These are phyloP conservation scores for Coffea canephora DNA, from an alignment of 257 asterid genomes.

Conservation along the genomic window DNA sequence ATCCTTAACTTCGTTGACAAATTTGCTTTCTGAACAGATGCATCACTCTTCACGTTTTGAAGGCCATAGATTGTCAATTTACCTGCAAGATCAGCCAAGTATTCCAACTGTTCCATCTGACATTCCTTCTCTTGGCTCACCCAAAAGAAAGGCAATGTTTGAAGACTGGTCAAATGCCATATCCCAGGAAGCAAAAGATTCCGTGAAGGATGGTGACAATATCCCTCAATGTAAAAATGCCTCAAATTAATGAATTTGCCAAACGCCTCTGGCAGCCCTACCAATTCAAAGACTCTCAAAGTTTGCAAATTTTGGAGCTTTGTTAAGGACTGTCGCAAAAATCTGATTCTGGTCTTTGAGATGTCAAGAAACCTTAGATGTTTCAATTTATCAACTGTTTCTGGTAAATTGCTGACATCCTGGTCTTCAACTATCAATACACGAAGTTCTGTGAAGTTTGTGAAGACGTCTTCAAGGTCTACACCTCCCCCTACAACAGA, in stretches of 20 bases:
- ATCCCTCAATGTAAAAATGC: no score
- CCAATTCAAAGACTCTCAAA: neutral
- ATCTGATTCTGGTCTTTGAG: neutral
- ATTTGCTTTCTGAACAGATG: slow-evolving; percentile 18
- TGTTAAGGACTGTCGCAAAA: slow-evolving; percentile 8
- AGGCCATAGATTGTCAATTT: slow-evolving; percentile 18
- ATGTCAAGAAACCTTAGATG: slow-evolving; percentile 16
- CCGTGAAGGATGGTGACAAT: neutral
- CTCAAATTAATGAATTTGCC: slow-evolving; percentile 18
- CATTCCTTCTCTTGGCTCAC: slow-evolving; percentile 5
- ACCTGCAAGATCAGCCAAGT: slow-evolving; percentile 20
- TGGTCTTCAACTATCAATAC: neutral
- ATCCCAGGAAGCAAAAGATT: slow-evolving; percentile 17
- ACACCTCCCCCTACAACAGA: no score
- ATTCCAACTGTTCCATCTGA: slow-evolving; percentile 18
- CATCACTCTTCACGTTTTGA: slow-evolving; percentile 3
- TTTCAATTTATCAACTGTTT: slow-evolving; percentile 3
- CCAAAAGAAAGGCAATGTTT: slow-evolving; percentile 18
- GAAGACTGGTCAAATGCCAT: slow-evolving; percentile 17
- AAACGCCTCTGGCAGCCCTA: slow-evolving; percentile 2
- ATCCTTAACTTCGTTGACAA: slow-evolving; percentile 7
- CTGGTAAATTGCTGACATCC: neutral
- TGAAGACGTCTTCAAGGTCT: no score
- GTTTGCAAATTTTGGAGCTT: slow-evolving; percentile 21
- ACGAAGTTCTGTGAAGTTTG: no score